A percentile compares a stretch with the other conserved stretches of the same genome.
phyloP scores from a whole-genome alignment of 2,329 filamentous ascomycete species.

The Xylaria digitata region DNA sequence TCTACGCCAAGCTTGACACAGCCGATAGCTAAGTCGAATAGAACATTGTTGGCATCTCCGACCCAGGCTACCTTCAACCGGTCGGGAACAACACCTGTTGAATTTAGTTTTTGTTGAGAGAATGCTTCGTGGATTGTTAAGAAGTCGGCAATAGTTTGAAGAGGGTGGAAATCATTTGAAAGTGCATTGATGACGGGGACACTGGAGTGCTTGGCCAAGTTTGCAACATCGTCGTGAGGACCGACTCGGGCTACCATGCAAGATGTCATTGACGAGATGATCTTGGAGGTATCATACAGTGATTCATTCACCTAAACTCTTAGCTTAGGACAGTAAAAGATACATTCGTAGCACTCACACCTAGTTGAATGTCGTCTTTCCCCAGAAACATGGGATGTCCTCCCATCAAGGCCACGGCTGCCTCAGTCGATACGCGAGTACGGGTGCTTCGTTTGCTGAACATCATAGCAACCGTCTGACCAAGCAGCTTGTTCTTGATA shows the following conservation, averaged over 20 bases:
- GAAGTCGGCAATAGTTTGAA: constrained; percentile 95
- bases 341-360: constrained; percentile 64
- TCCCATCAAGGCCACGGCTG: constrained; percentile 86
- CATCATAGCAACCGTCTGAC: constrained; percentile 91
- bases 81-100: constrained; percentile 71
- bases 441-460: constrained; percentile 97
- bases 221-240: constrained; percentile 78
- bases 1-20: constrained; percentile 89
- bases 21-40: constrained; percentile 91
- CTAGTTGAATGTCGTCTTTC: constrained; percentile 95
- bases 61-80: constrained; percentile 95
- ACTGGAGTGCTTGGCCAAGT: constrained; percentile 75
- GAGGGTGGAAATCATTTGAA: constrained; percentile 90
- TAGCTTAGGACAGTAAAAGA: constrained; percentile 24
- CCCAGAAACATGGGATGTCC: constrained; percentile 97
- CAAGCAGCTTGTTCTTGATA: constrained; percentile 72
- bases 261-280: constrained; percentile 94
- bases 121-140: constrained; percentile 88
- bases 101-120: constrained; percentile 55
- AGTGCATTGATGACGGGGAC: constrained; percentile 90
- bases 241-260: constrained; percentile 85
- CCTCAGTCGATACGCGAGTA: constrained; percentile 93
- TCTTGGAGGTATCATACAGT: constrained; percentile 88
- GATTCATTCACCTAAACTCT: constrained; percentile 82
- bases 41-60: constrained; percentile 95